Percentiles rank a stretch among this genome's conserved stretches.
These are phyloP conservation scores for Aspergillus fijiensis DNA, from an alignment of 2,329 filamentous ascomycete genomes.

Conservation along the genomic window DNA sequence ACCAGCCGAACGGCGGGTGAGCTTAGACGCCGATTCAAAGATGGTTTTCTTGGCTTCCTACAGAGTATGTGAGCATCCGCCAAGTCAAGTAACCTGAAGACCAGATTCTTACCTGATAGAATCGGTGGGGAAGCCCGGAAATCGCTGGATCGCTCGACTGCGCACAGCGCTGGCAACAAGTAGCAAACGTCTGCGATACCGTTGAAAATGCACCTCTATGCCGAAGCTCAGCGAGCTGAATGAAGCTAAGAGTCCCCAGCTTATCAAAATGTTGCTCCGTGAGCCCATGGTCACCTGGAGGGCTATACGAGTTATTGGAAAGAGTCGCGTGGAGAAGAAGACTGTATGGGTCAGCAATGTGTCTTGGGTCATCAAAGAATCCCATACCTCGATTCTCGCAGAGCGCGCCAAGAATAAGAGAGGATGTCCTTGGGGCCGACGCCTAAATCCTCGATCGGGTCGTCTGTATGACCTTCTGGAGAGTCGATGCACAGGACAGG, in stretches of 20 bases:
- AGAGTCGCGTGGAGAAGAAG: constrained; percentile 67
- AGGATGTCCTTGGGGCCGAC: constrained; percentile 80
- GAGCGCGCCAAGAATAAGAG: constrained; percentile 90
- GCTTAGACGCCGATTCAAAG: constrained; percentile 70
- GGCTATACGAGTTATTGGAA: constrained; percentile 53
- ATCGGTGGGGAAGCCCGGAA: constrained; percentile 57
- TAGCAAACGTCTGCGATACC: constrained; percentile 81
- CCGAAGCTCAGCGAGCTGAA: constrained; percentile 76
- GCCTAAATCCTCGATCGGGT: constrained; percentile 66
- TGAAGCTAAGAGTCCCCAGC: constrained; percentile 74
- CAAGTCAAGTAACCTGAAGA: not conserved
- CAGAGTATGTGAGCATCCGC: not conserved
- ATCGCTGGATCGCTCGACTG: constrained; percentile 50
- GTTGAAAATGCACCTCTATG: constrained; percentile 93
- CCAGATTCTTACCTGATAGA: constrained; percentile 64
- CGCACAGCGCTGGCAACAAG: constrained; percentile 69
- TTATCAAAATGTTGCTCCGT: constrained; percentile 59
- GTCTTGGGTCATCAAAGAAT: constrained; percentile 2
- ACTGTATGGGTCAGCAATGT: constrained; percentile 48
- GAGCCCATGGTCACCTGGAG: constrained; percentile 46
- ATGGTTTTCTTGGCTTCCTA: constrained; percentile 65
- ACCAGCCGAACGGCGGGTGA: constrained; percentile 85
- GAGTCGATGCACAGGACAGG: constrained; percentile 88
- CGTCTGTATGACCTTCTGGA: constrained; percentile 73
- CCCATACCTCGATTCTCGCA: constrained; percentile 85